Conservation (phyloP, 208 protist genomes). For the Trypanosoma cruzi region DNA sequence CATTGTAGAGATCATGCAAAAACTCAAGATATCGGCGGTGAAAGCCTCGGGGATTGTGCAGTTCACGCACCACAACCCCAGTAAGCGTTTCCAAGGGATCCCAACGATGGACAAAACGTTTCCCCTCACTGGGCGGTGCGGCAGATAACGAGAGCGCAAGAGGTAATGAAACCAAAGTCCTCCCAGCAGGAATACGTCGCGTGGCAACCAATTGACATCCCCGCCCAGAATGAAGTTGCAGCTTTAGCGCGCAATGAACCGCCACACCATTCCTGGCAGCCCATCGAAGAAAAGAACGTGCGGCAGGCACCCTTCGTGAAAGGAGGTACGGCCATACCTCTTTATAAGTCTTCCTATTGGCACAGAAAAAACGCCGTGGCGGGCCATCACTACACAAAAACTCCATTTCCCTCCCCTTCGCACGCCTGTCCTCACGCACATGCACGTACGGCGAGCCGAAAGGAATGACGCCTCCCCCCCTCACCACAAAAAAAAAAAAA, state of each 20-base stretch:
- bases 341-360: conserved; percentile 58
- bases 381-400: conserved; percentile 24
- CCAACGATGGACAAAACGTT: conserved; percentile 35
- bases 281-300: conserved; percentile 65
- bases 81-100: conserved; percentile 47
- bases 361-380: conserved; percentile 61
- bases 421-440: no score
- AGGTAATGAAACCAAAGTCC: conserved; percentile 65
- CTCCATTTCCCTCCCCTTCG: conserved; percentile 23
- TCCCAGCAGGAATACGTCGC: conserved; percentile 40
- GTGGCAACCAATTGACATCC: conserved; percentile 47
- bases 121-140: neutral
- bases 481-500: conserved; percentile 2
- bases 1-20: conserved; percentile 84
- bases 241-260: conserved; percentile 58
- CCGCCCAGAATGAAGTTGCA: conserved; percentile 34
- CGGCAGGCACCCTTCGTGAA: conserved; percentile 54
- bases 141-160: conserved; percentile 39
- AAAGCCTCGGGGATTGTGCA: conserved; percentile 64
- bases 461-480: neutral
- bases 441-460: no score
- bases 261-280: conserved; percentile 61
- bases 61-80: conserved; percentile 58
- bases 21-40: conserved; percentile 80
- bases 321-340: conserved; percentile 80